Conservation (phyloP, 1,284 basidiomycete species). For the Pseudozyma flocculosa region DNA sequence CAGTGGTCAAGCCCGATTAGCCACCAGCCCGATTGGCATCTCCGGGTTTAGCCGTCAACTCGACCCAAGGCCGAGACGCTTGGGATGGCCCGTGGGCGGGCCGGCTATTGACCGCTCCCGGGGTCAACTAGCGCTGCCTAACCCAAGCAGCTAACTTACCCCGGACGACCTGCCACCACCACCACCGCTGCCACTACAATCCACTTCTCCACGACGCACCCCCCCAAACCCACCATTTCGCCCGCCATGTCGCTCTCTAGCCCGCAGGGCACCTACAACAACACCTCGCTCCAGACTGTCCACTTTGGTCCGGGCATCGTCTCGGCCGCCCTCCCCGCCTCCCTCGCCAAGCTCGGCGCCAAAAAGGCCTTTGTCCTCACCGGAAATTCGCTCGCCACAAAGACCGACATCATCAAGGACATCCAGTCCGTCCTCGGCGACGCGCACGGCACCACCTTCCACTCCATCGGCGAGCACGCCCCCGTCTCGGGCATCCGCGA, state of each 20-base stretch:
- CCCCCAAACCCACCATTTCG: no score
- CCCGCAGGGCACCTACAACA: slow-evolving; percentile 13
- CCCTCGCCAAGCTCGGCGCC: slow-evolving; percentile 18
- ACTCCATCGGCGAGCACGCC: slow-evolving; percentile 73
- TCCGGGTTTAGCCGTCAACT: no score
- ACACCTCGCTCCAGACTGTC: slow-evolving; percentile 28
- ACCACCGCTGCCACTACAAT: no score
- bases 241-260: not conserved
- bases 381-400: slow-evolving; percentile 36
- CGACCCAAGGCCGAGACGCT: no score
- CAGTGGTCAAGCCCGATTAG: no score
- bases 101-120: no score
- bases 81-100: no score
- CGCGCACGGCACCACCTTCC: slow-evolving; percentile 63
- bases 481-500: slow-evolving; percentile 71
- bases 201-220: no score
- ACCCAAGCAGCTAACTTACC: no score
- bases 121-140: no score
- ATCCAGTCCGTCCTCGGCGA: slow-evolving; percentile 27
- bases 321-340: slow-evolving; percentile 13
- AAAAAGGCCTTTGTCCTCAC: slow-evolving; percentile 43
- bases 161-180: no score
- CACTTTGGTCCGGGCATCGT: slow-evolving; percentile 29
- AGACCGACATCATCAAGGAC: slow-evolving; percentile 31
- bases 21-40: no score